Percentiles rank a stretch among this genome's conserved stretches.
Evolutionary conservation across 441 rosid genomes (phyloP).

Genomic region (Aleurites moluccanus): DNA sequence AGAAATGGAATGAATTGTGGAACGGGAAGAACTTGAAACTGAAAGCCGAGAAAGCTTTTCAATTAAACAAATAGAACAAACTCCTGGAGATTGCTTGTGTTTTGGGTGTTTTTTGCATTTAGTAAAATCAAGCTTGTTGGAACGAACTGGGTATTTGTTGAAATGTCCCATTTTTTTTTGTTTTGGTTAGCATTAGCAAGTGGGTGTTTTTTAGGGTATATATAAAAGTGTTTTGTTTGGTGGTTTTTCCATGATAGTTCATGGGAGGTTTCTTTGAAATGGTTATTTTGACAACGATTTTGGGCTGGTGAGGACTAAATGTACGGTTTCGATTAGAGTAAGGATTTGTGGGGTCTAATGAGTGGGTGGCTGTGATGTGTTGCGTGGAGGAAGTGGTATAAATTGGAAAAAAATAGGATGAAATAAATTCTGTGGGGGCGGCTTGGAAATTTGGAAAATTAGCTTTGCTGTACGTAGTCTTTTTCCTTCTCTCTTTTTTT

Average conservation of each 20-base stretch:
- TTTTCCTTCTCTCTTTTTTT: no score
- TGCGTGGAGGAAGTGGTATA: constrained; percentile 10
- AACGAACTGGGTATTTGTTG: constrained; percentile 11
- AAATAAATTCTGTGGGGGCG: constrained; percentile 27
- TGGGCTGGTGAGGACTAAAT: not conserved
- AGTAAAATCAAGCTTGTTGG: constrained; percentile 17
- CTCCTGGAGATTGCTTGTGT: constrained; percentile 69
- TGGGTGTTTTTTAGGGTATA: not conserved
- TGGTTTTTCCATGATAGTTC: constrained; percentile 42
- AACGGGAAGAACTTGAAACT: constrained; percentile 2
- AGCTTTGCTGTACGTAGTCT: not conserved
- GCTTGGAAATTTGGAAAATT: constrained; percentile 30
- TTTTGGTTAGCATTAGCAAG: not conserved
- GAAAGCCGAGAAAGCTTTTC: constrained; percentile 57
- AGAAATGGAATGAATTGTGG: constrained; percentile 13
- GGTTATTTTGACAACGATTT: constrained; percentile 14
- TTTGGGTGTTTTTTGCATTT: constrained; percentile 66
- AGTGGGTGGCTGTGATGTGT: constrained; percentile 37
- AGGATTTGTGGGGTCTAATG: constrained; percentile 21
- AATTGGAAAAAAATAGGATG: constrained; percentile 12
- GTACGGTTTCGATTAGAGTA: not conserved
- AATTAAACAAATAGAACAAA: constrained; percentile 63
- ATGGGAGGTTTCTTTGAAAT: constrained; percentile 35
- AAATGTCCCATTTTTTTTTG: constrained; percentile 31
- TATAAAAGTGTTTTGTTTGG: not conserved